phyloP scores from a whole-genome alignment of 257 asterid species.

The Penstemon barbatus region DNA sequence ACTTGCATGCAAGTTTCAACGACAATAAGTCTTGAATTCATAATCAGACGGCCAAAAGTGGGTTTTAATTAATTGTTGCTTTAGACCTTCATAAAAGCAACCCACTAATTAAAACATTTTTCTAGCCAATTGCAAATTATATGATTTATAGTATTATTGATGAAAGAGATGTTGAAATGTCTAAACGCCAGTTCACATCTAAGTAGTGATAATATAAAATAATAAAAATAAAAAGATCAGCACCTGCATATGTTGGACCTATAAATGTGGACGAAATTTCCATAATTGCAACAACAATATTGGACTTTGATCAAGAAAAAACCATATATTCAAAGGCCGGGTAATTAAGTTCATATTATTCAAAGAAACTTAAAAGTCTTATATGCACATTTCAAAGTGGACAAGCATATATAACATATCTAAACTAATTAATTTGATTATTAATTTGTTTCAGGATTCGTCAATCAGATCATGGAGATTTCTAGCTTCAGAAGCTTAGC shows the following conservation, averaged over 20 bases:
- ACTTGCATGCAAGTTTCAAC: conserved; percentile 37
- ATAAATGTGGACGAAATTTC: conserved; percentile 32
- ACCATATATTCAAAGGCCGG: conserved; percentile 24
- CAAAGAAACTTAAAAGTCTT: background rate
- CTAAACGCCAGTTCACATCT: conserved; percentile 61
- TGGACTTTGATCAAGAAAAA: conserved; percentile 22
- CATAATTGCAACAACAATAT: conserved; percentile 29
- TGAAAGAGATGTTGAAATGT: conserved; percentile 32
- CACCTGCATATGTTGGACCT: conserved; percentile 29
- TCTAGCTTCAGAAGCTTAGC: conserved; percentile 48
- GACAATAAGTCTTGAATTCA: conserved; percentile 32
- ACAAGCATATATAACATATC: too few species aligned
- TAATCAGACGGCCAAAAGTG: conserved; percentile 7
- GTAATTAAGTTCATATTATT: conserved; percentile 15
- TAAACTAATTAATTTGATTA: too few species aligned
- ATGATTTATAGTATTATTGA: conserved; percentile 31
- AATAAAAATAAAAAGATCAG: background rate
- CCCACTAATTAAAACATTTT: conserved; percentile 11
- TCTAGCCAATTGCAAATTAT: background rate
- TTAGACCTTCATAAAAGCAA: conserved; percentile 36
- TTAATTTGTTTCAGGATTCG: background rate
- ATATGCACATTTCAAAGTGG: too few species aligned
- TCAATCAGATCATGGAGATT: conserved; percentile 46
- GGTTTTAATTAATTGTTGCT: conserved; percentile 15
- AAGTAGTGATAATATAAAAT: conserved; percentile 25